Base-by-base conservation (phyloP, 805 yeast genomes). In the Zygotorulaspora chibaensis region DNA sequence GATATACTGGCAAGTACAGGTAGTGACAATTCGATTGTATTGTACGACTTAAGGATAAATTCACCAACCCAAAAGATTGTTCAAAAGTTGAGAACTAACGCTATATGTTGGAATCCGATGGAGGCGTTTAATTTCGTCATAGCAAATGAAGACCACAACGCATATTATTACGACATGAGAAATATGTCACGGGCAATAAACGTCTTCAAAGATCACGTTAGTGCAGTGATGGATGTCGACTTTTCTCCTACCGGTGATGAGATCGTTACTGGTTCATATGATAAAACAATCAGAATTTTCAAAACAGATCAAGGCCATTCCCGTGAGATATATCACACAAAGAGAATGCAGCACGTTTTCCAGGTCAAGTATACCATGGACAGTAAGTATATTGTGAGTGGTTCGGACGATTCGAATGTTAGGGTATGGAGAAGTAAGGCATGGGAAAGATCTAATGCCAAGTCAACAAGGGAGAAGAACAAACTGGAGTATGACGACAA, bases 171-270 rank as follows among this genome's bases (percentile, higher is more conserved):
- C 80, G 99, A 93, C 69, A 91, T 95, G 97, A 76, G 99, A 64
- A 87, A 90, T 61, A 74, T 95, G 79, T 74, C 75, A 37, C 75
- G 87, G 45, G 83, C 97, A 1, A 65, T 84, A 41, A 90, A 89
- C 54, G 88, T 95, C 10, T 87, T 77, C 68, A 89, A 91, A 69
- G 98, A 89, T 67, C 99, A 93, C 66, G 96, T 91, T 33, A 84
- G 95, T 39, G 96, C 97, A 0, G 95, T 93, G 9, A 77, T 91
- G 81, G 96, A 87, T 64, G 81, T 93, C 34, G 99, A 93, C 68
- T 93, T 87, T 62, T 80, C 96, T 9, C 99, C 99, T 34, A 90
- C 98, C 1, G 99, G 99, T 56, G 89, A 89, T 63, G 98, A 91
- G 67, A 71, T 93, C 28, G 97, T 89, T 4, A 84, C 96, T 1